These are phyloP conservation scores for Kazachstania martiniae DNA, from an alignment of 805 yeast genomes.

Conservation along the genomic window DNA sequence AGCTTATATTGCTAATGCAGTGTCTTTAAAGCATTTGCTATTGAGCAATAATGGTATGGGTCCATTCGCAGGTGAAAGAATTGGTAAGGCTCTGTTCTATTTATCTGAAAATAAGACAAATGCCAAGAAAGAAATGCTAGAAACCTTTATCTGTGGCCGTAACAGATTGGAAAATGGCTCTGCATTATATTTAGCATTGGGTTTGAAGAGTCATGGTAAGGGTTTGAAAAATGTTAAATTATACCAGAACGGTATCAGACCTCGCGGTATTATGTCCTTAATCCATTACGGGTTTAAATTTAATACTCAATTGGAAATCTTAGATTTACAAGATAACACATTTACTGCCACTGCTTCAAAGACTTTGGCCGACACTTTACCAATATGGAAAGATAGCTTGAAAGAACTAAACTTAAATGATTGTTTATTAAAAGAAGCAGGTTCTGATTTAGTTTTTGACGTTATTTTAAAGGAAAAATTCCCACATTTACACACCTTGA, in stretches of 20 bases:
- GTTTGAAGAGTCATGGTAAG: conserved; percentile 68
- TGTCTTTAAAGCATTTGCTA: conserved; percentile 73
- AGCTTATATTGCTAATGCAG: conserved; percentile 60
- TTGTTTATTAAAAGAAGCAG: conserved; percentile 72
- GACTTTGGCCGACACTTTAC: conserved; percentile 51
- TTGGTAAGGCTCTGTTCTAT: conserved; percentile 74
- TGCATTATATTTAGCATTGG: conserved; percentile 71
- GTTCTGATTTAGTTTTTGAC: conserved; percentile 47
- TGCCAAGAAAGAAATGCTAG: conserved; percentile 37
- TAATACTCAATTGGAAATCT: conserved; percentile 47
- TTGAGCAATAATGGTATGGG: conserved; percentile 96
- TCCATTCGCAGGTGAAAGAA: conserved; percentile 91
- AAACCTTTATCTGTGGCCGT: conserved; percentile 92
- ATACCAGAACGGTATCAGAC: conserved; percentile 96
- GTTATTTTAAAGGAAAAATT: conserved; percentile 35
- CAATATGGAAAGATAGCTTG: conserved; percentile 51
- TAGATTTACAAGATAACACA: conserved; percentile 94
- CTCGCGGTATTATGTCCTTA: conserved; percentile 73
- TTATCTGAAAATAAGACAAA: conserved; percentile 54
- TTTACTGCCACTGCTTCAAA: conserved; percentile 61
- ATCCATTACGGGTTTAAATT: conserved; percentile 59
- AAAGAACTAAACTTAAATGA: conserved; percentile 80
- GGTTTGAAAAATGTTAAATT: conserved; percentile 59
- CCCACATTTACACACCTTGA: conserved; percentile 43
- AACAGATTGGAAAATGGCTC: conserved; percentile 96